phyloP scores from a whole-genome alignment of 2,329 filamentous ascomycete genomes.

The Venturia aucupariae region DNA sequence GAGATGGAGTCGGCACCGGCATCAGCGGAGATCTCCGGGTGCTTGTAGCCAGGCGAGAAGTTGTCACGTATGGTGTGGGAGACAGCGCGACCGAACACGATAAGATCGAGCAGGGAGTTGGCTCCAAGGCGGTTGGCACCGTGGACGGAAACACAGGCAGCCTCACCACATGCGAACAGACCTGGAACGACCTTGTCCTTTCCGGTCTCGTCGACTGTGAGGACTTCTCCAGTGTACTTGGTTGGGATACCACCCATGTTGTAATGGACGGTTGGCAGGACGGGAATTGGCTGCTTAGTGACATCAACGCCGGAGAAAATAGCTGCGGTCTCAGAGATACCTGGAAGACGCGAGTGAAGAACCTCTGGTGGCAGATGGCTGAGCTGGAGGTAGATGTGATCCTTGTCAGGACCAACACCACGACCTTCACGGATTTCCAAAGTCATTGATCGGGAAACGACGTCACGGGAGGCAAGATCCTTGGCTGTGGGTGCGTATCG shows the following conservation, averaged over 20 bases:
- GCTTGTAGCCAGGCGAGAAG: conserved; percentile 72
- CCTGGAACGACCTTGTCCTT: conserved; percentile 90
- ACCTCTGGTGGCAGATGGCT: conserved; percentile 89
- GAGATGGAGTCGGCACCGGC: conserved; percentile 81
- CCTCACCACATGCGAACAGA: conserved; percentile 93
- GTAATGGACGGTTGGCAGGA: conserved; percentile 95
- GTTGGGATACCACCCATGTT: conserved; percentile 99
- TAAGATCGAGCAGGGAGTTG: conserved; percentile 94
- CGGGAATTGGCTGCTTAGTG: conserved; percentile 91
- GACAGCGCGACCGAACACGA: conserved; percentile 95
- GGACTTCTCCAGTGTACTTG: conserved; percentile 91
- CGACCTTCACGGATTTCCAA: conserved; percentile 96
- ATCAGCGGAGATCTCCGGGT: conserved; percentile 72
- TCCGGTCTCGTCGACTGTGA: conserved; percentile 77
- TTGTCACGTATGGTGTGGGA: conserved; percentile 96
- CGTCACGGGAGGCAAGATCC: conserved; percentile 92
- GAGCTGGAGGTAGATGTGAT: conserved; percentile 97
- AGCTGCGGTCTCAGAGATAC: conserved; percentile 96
- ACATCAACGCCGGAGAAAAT: conserved; percentile 98
- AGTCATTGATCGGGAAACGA: conserved; percentile 96
- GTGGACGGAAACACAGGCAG: conserved; percentile 95
- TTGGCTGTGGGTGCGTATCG: conserved; percentile 95
- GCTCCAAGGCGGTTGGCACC: conserved; percentile 95
- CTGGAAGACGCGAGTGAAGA: conserved; percentile 89
- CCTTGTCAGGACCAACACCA: conserved; percentile 93